A percentile compares a stretch with the other conserved stretches of the same genome.
Evolutionary conservation across 2,329 filamentous ascomycete genomes (phyloP).

Genomic region (Volutella citrinella): DNA sequence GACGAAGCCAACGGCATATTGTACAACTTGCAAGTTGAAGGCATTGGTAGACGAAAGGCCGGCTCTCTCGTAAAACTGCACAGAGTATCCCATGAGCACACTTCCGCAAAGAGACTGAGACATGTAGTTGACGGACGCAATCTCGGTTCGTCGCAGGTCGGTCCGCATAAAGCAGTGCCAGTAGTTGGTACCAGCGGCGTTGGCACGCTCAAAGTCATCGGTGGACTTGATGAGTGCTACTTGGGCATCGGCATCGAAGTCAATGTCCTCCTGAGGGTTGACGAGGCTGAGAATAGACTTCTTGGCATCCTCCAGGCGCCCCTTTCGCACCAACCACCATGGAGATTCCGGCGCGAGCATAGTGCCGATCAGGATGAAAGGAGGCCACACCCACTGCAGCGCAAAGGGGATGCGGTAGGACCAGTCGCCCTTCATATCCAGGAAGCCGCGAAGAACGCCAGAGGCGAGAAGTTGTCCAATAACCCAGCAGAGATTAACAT

Average conservation of each 20-base stretch:
- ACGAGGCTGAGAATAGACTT: conserved; percentile 22
- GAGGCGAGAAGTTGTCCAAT: conserved; percentile 45
- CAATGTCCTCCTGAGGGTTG: conserved; percentile 12
- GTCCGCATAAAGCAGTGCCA: conserved; percentile 45
- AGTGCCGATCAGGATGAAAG: conserved; percentile 40
- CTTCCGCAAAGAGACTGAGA: conserved; percentile 38
- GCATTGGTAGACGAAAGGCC: conserved; percentile 33
- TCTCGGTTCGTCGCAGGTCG: conserved; percentile 44
- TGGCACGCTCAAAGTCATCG: conserved; percentile 42
- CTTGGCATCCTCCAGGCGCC: conserved; percentile 15
- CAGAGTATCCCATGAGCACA: conserved; percentile 56
- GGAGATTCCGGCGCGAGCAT: conserved; percentile 46
- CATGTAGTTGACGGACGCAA: conserved; percentile 42
- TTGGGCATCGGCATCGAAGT: conserved; percentile 20
- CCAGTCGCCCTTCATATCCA: conserved; percentile 38
- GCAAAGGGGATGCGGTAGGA: conserved; percentile 47
- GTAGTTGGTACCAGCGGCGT: conserved; percentile 40
- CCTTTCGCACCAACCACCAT: conserved; percentile 43
- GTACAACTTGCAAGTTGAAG: conserved; percentile 38
- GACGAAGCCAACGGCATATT: conserved; percentile 41
- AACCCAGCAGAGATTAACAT: conserved; percentile 49
- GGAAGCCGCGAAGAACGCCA: conserved; percentile 40
- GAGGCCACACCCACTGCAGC: conserved; percentile 47
- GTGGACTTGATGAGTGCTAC: conserved; percentile 29
- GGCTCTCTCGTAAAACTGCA: conserved; percentile 44